Evolutionary conservation across 164 flowering plant genomes (phyloP), one percentile per base, ranked within the genome.

Genomic region (Aristolochia contorta): DNA sequence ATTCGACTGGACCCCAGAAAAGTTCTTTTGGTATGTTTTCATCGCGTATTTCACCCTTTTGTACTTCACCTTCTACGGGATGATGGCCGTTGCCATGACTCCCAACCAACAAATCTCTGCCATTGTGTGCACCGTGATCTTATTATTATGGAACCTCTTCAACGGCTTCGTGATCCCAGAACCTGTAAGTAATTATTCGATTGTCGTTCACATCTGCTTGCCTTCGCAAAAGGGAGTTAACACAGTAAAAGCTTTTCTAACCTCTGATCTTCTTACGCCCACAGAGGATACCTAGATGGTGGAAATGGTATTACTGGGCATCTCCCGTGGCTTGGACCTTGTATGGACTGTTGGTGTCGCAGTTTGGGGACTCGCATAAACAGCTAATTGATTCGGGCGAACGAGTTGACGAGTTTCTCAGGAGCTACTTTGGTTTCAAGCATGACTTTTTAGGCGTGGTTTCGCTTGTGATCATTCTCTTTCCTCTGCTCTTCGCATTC

Each of bases 251-350:
- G 12, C 18, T 1, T 56, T 15, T n/a, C n/a, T 30, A 16, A 15
- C 13, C 16, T 47, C 47, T 32, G 41, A 27, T 22, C 32, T 54
- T 7, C 15, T 53, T 16, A 9, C 12, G 12, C 20, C 21, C 8
- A 9, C 83, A 82, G 86, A 79, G 76, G 48, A 82, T 82, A 16
- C 83, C 84, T 2, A 60, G 72, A 12, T 82, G 86, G 86, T 82
- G 86, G 86, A 79, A 80, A 65, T 82, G 86, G 82, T 71, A 78
- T 66, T 79, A 78, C 23, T 78, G 76, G 69, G 55, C 67, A 16
- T 70, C 66, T 54, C 86, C 83, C 0, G 59, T 79, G 2, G 61
- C 86, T 18, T 82, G 83, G 83, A 77, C 80, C 41, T 54, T 83
- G 54, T 79, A 83, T 48, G 87, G 85, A 50, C 65, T 83, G 48